Evolutionary conservation across 129 eudicot species (phyloP).

Genomic region (Chrysanthemum makinoi): DNA sequence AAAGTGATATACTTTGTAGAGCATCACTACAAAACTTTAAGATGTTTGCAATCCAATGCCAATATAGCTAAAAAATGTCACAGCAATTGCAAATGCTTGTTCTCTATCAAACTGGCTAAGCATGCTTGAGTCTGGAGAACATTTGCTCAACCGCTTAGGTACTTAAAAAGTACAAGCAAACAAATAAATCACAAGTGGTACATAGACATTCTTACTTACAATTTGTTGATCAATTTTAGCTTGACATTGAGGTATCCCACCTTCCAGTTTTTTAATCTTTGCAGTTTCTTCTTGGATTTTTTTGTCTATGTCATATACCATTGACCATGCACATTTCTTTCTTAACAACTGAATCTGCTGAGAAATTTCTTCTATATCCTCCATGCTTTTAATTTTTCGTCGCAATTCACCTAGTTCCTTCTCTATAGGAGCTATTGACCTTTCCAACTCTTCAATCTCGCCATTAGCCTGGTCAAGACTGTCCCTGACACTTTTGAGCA

Average conservation of each 20-base stretch:
- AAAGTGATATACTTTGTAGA: neutral
- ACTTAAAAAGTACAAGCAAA: neutral
- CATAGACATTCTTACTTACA: constrained; percentile 44
- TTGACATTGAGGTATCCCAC: constrained; percentile 55
- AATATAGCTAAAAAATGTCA: neutral
- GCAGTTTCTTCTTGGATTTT: constrained; percentile 39
- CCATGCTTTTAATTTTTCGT: constrained; percentile 74
- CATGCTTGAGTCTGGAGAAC: constrained; percentile 11
- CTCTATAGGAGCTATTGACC: constrained; percentile 56
- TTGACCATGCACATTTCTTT: constrained; percentile 84
- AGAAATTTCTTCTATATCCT: constrained; percentile 73
- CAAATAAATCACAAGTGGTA: constrained; percentile 4
- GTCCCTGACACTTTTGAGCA: constrained; percentile 50
- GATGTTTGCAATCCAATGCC: neutral
- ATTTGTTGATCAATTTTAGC: constrained; percentile 44
- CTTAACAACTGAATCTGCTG: constrained; percentile 55
- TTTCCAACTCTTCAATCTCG: constrained; percentile 53
- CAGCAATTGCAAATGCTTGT: neutral
- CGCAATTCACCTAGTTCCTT: constrained; percentile 76
- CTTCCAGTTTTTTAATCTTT: constrained; percentile 49
- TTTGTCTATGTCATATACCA: constrained; percentile 66
- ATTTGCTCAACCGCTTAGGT: neutral
- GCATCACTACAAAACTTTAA: neutral
- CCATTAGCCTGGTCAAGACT: constrained; percentile 54
- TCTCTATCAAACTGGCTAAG: neutral